phyloP scores from a whole-genome alignment of 108 stramenopile genomes.

The Cyclotella sp. region DNA sequence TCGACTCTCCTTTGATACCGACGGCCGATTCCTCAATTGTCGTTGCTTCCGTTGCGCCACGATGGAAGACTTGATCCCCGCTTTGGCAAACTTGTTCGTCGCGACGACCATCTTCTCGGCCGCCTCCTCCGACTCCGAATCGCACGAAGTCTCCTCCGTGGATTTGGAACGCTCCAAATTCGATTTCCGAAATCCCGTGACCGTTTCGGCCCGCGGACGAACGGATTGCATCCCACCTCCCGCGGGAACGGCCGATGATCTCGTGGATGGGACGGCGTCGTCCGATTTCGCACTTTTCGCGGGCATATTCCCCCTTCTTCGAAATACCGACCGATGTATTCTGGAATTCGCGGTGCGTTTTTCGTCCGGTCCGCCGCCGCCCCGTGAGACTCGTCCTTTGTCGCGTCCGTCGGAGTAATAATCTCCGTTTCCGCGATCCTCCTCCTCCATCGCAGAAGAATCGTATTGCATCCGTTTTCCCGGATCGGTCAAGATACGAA shows the following conservation, averaged over 20 bases:
- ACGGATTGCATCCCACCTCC: background rate
- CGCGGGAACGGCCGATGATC: background rate
- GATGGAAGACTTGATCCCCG: too few relatives aligned
- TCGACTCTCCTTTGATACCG: too few relatives aligned
- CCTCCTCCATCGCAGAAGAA: background rate
- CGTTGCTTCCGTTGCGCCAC: too few relatives aligned
- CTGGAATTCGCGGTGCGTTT: background rate
- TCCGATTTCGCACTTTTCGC: too few relatives aligned
- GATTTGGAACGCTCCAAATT: background rate
- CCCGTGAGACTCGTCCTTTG: too few relatives aligned
- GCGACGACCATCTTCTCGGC: too few relatives aligned
- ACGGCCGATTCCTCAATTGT: too few relatives aligned
- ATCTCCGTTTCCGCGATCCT: background rate
- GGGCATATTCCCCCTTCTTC: background rate
- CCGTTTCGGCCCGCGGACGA: constrained; percentile 5
- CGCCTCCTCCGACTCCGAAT: background rate
- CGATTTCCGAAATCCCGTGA: background rate
- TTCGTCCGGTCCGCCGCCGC: background rate
- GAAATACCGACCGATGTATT: background rate
- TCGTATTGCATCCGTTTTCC: constrained; percentile 27
- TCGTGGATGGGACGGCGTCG: background rate
- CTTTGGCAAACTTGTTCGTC: too few relatives aligned
- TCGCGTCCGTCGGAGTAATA: background rate
- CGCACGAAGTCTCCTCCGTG: background rate
- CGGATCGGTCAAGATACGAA: constrained; percentile 41